phyloP scores from a whole-genome alignment of 2,329 filamentous ascomycete species.

The Chrysoporthe cubensis region DNA sequence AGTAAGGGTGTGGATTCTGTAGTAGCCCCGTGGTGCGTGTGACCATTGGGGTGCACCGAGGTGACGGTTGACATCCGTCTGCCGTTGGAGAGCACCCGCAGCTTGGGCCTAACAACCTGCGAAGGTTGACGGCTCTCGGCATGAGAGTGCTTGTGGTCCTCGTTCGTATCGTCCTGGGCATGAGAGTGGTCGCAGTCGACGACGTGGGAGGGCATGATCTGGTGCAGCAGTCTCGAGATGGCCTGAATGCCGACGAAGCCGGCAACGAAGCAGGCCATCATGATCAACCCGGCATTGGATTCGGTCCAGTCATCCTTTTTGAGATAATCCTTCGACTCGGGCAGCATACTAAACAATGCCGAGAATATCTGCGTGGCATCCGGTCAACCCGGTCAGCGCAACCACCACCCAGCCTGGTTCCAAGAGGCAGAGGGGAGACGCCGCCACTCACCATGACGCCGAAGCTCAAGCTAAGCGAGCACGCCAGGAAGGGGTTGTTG shows the following conservation, averaged over 20 bases:
- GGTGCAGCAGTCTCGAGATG: slow-evolving; percentile 73
- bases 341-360: slow-evolving; percentile 89
- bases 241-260: slow-evolving; percentile 78
- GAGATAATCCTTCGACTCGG: slow-evolving; percentile 80
- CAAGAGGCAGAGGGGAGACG: not conserved
- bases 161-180: slow-evolving; percentile 49
- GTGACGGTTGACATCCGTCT: slow-evolving; percentile 28
- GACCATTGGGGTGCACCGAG: slow-evolving; percentile 22
- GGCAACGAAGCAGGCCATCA: slow-evolving; percentile 70
- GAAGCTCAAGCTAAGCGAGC: slow-evolving; percentile 88
- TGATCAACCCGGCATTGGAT: slow-evolving; percentile 67
- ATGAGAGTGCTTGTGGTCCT: slow-evolving; percentile 36
- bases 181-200: slow-evolving; percentile 81
- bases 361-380: slow-evolving; percentile 73
- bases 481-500: slow-evolving; percentile 84
- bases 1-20: slow-evolving; percentile 57
- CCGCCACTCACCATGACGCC: slow-evolving; percentile 80
- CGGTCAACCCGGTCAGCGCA: slow-evolving; percentile 6
- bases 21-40: slow-evolving; percentile 27
- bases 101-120: slow-evolving; percentile 24
- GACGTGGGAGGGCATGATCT: slow-evolving; percentile 75
- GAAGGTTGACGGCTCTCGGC: slow-evolving; percentile 24
- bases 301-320: slow-evolving; percentile 68
- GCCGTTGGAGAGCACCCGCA: slow-evolving; percentile 28
- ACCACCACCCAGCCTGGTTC: slow-evolving; percentile 2